Conservation (phyloP, 768 basidiomycete species). For the Trametes cubensis region DNA sequence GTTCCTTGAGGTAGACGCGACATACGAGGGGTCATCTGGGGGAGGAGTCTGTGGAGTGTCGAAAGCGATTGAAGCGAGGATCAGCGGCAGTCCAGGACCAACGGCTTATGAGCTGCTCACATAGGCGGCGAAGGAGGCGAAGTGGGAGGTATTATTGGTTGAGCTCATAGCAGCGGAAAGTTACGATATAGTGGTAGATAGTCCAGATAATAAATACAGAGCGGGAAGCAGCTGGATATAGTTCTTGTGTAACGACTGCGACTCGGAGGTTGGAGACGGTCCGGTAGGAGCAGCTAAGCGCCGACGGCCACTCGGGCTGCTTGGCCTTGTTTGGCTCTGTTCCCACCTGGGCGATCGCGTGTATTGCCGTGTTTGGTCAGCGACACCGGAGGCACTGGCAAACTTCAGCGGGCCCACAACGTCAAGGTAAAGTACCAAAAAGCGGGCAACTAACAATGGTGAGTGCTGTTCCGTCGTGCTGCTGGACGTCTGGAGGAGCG, state of each 20-base stretch:
- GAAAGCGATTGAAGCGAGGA: neutral
- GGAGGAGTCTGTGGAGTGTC: constrained; percentile 49
- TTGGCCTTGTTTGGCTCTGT: constrained; percentile 21
- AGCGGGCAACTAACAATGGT: constrained; percentile 36
- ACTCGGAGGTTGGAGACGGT: constrained; percentile 11
- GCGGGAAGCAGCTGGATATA: constrained; percentile 1
- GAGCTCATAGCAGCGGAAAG: constrained; percentile 32
- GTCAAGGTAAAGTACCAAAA: constrained; percentile 34
- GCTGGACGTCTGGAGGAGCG: constrained; percentile 20
- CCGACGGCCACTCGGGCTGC: constrained; percentile 11
- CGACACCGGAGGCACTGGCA: constrained; percentile 25
- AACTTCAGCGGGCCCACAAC: constrained; percentile 31
- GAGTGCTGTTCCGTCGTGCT: constrained; percentile 27
- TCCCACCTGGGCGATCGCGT: constrained; percentile 18
- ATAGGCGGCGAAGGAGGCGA: constrained; percentile 65
- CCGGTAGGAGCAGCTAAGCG: constrained; percentile 11
- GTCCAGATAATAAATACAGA: constrained; percentile 19
- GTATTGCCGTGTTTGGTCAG: constrained; percentile 28
- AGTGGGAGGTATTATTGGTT: constrained; percentile 35
- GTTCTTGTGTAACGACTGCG: too few relatives aligned
- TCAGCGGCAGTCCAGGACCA: constrained; percentile 7
- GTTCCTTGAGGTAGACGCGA: constrained; percentile 25
- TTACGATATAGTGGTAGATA: neutral
- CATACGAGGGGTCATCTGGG: constrained; percentile 53
- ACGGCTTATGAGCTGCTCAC: constrained; percentile 38